Conservation (phyloP, 176 grass and related monocot genomes). For the Paspalum vaginatum region DNA sequence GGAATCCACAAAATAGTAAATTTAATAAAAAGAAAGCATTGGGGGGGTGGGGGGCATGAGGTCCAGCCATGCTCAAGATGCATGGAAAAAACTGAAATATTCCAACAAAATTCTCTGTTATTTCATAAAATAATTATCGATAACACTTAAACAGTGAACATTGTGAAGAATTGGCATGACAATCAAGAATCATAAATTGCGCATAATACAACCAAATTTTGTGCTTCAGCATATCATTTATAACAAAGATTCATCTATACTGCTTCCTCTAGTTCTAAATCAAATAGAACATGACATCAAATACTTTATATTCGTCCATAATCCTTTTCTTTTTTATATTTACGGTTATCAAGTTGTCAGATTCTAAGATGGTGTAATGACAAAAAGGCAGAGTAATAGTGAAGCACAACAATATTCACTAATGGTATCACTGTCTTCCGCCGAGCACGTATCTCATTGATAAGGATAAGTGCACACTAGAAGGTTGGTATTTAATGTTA, state of each 20-base stretch:
- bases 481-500: neutral
- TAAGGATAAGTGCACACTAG: neutral
- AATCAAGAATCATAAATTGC: neutral
- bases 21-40: neutral
- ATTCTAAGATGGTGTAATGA: too few relatives aligned
- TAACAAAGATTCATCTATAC: neutral
- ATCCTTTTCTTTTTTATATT: too few relatives aligned
- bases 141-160: neutral
- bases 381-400: neutral
- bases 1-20: slow-evolving; percentile 32
- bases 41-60: neutral
- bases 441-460: neutral
- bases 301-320: too few relatives aligned
- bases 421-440: neutral
- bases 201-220: neutral
- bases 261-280: neutral
- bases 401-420: neutral
- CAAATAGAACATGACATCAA: too few relatives aligned
- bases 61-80: neutral
- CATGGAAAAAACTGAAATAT: neutral
- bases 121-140: neutral
- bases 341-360: too few relatives aligned
- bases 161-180: neutral
- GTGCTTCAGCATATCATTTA: slow-evolving; percentile 5
- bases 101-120: neutral